A percentile compares a stretch with the other conserved stretches of the same genome.
These are phyloP conservation scores for Neolentinus lepideus DNA, from an alignment of 1,284 basidiomycete species.

Conservation along the genomic window DNA sequence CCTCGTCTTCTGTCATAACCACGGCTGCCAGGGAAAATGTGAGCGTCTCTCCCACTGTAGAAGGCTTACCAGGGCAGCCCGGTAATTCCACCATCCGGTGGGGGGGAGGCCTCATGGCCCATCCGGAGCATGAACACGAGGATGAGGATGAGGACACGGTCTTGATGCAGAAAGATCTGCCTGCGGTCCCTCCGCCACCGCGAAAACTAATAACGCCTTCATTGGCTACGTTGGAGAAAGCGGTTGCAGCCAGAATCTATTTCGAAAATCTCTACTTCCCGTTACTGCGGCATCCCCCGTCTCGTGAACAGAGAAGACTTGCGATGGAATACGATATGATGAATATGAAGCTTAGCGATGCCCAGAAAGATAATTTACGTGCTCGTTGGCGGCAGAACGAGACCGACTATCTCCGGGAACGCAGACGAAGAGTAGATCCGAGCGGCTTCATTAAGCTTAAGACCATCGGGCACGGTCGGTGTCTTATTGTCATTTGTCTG, in stretches of 20 bases:
- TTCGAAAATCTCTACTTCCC: slow-evolving; percentile 96
- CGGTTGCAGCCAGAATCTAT: slow-evolving; percentile 88
- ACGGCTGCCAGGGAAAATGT: slow-evolving; percentile 66
- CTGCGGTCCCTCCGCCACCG: slow-evolving; percentile 29
- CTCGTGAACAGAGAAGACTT: slow-evolving; percentile 76
- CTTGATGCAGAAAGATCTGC: slow-evolving; percentile 18
- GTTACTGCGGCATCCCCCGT: slow-evolving; percentile 78
- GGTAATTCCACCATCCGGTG: slow-evolving; percentile 55
- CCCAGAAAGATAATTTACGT: slow-evolving; percentile 67
- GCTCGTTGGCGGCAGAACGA: slow-evolving; percentile 82
- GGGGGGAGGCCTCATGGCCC: slow-evolving; percentile 50
- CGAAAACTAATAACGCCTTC: slow-evolving; percentile 70
- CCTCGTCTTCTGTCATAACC: slow-evolving; percentile 60
- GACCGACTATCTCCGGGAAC: slow-evolving; percentile 82
- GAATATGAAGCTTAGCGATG: slow-evolving; percentile 62
- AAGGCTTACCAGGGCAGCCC: slow-evolving; percentile 50
- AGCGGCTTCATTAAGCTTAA: slow-evolving; percentile 87
- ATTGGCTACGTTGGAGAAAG: slow-evolving; percentile 87
- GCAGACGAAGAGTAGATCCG: slow-evolving; percentile 75
- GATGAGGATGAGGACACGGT: slow-evolving; percentile 26
- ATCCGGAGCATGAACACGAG: slow-evolving; percentile 59
- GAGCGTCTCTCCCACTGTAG: slow-evolving; percentile 33
- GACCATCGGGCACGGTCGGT: slow-evolving; percentile 89
- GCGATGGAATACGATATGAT: slow-evolving; percentile 87
- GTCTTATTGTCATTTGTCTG: slow-evolving; percentile 7